Evolutionary conservation across 805 yeast species (phyloP).

Genomic region (Ogataea salicorniae): DNA sequence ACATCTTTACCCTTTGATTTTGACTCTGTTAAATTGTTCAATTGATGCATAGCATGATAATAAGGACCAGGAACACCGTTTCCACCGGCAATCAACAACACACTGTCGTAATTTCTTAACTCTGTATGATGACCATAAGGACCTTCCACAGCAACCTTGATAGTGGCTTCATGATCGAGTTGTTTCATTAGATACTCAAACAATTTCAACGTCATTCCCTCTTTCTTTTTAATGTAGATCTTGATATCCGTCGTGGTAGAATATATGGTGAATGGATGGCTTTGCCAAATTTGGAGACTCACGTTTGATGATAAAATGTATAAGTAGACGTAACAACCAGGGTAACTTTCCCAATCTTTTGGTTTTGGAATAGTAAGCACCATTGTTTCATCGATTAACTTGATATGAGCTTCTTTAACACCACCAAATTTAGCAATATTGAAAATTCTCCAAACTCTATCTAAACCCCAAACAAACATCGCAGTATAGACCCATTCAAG

Average conservation of each 20-base stretch:
- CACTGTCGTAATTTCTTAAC: constrained; percentile 36
- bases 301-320: constrained; percentile 33
- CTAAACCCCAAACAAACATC: constrained; percentile 37
- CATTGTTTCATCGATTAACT: constrained; percentile 16
- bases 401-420: constrained; percentile 14
- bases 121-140: constrained; percentile 46
- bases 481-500: constrained; percentile 36
- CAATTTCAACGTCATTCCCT: constrained; percentile 43
- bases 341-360: constrained; percentile 39
- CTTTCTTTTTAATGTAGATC: constrained; percentile 43
- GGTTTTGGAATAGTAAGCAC: constrained; percentile 38
- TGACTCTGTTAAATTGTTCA: constrained; percentile 13
- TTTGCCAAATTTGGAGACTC: constrained; percentile 49
- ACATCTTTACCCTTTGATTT: constrained; percentile 11
- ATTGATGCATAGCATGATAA: constrained; percentile 36
- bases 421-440: constrained; percentile 30
- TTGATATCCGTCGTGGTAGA: constrained; percentile 23
- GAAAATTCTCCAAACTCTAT: constrained; percentile 34
- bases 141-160: constrained; percentile 43
- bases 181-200: constrained; percentile 23
- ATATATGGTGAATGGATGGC: constrained; percentile 56
- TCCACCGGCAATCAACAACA: constrained; percentile 50
- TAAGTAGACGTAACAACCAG: constrained; percentile 57
- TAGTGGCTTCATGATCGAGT: constrained; percentile 11
- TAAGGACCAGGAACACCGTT: constrained; percentile 54